A percentile compares a stretch with the other conserved stretches of the same genome.
Conservation (phyloP, 768 basidiomycete species). For the Chiua virens region DNA sequence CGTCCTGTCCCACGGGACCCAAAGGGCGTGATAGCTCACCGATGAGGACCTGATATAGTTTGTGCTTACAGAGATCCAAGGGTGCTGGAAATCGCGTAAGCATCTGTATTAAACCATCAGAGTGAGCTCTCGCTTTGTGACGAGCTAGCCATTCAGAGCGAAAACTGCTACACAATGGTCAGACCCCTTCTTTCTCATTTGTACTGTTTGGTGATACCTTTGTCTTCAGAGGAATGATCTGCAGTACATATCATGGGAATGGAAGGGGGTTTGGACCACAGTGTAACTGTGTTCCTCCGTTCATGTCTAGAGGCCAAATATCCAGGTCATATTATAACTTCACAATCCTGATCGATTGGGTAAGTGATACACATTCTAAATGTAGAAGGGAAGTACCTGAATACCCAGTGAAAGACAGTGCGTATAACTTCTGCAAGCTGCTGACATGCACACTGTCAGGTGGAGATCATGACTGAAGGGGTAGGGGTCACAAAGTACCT, state of each 20-base stretch:
- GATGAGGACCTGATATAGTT: not conserved
- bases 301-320: not conserved
- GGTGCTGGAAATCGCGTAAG: not conserved
- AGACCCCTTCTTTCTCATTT: constrained; percentile 29
- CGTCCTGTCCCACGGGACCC: not conserved
- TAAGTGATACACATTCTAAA: constrained; percentile 1
- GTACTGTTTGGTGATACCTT: constrained; percentile 28
- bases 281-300: constrained; percentile 11
- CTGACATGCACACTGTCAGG: not conserved
- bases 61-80: not conserved
- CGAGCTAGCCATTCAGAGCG: constrained; percentile 7
- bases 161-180: constrained; percentile 26
- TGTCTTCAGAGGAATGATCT: constrained; percentile 26
- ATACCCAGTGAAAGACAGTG: not conserved
- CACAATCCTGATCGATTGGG: not conserved
- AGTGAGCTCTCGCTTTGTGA: not conserved
- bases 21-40: not conserved
- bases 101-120: constrained; percentile 5
- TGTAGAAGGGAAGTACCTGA: not conserved
- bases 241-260: constrained; percentile 50
- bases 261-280: constrained; percentile 40
- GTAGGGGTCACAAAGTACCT: not conserved
- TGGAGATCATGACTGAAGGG: not conserved
- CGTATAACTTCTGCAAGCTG: not conserved
- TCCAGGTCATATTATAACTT: constrained; percentile 1